Percentiles rank a stretch among this genome's conserved stretches.
Evolutionary conservation across 345 rosid genomes (phyloP).

Genomic region (Clausena lansium): DNA sequence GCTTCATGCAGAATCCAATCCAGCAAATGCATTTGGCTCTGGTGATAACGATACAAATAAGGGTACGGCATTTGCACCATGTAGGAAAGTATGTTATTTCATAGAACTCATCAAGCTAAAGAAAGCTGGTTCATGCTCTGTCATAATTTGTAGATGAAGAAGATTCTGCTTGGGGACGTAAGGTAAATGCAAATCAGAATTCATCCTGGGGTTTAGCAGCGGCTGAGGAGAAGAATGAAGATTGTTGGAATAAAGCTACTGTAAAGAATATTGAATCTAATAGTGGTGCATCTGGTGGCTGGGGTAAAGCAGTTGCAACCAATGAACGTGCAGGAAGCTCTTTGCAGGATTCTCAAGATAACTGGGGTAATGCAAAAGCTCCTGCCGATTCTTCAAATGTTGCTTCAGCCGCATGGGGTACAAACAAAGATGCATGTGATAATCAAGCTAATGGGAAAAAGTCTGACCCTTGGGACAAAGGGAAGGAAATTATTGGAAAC

Average conservation of each 20-base stretch:
- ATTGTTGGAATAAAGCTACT: conserved; percentile 54
- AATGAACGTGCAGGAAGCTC: conserved; percentile 24
- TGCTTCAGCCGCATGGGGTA: conserved; percentile 43
- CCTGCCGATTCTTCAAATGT: conserved; percentile 27
- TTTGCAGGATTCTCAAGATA: conserved; percentile 24
- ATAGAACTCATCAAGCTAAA: neutral
- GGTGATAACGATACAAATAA: conserved; percentile 16
- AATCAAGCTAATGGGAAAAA: conserved; percentile 16
- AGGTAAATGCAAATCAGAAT: conserved; percentile 33
- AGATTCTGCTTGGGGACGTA: conserved; percentile 44
- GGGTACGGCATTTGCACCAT: conserved; percentile 21
- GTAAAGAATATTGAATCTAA: conserved; percentile 28
- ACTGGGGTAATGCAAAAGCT: conserved; percentile 35
- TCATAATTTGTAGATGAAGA: conserved; percentile 26
- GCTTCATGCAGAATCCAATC: conserved; percentile 27
- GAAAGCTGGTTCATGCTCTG: neutral
- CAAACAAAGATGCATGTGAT: conserved; percentile 4
- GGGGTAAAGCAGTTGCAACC: conserved; percentile 41
- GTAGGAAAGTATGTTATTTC: neutral
- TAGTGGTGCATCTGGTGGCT: conserved; percentile 35
- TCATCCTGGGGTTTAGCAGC: conserved; percentile 56
- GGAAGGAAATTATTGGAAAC: conserved; percentile 17
- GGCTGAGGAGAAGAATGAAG: conserved; percentile 34
- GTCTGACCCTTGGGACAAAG: conserved; percentile 6
- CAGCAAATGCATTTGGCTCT: conserved; percentile 24